Percentiles rank a stretch among this genome's conserved stretches.
Evolutionary conservation across 2,329 filamentous ascomycete species (phyloP).

Genomic region (Colletotrichum sp.): DNA sequence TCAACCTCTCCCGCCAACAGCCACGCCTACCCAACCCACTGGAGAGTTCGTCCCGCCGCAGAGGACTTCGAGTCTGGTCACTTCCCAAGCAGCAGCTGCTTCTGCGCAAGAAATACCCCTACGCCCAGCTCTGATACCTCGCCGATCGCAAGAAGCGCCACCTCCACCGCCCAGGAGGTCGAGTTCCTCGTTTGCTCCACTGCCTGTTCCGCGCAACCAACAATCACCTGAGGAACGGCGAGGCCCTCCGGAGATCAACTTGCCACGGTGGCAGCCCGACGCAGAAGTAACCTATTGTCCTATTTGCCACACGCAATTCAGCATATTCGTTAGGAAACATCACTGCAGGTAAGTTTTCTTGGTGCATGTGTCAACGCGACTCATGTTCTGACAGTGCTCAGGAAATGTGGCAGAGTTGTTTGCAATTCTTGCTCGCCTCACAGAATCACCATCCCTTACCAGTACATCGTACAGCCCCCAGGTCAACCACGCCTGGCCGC

Average conservation of each 20-base stretch:
- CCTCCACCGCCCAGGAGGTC: conserved; percentile 15
- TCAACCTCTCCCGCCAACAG: conserved; percentile 16
- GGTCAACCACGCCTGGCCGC: conserved; percentile 34
- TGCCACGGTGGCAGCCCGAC: conserved; percentile 90
- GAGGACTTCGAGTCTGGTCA: conserved; percentile 8
- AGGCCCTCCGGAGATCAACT: conserved; percentile 47
- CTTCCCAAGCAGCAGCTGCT: not conserved
- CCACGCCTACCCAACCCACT: conserved; percentile 12
- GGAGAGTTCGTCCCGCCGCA: conserved; percentile 14
- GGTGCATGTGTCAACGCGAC: not conserved
- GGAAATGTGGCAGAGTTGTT: conserved; percentile 92
- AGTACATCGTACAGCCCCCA: conserved; percentile 87
- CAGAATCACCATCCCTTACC: conserved; percentile 90
- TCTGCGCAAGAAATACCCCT: not conserved
- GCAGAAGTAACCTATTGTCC: conserved; percentile 81
- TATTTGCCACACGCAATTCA: conserved; percentile 81
- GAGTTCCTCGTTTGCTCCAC: not conserved
- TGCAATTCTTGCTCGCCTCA: conserved; percentile 91
- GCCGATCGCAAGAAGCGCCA: not conserved
- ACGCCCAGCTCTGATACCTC: not conserved
- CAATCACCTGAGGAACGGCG: conserved; percentile 1
- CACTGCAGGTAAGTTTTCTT: conserved; percentile 77
- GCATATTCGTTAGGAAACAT: conserved; percentile 86
- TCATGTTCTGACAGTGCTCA: conserved; percentile 30
- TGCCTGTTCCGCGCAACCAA: not conserved